Base-by-base conservation (phyloP, 176 grass and related monocot genomes). In the Zea luxurians region DNA sequence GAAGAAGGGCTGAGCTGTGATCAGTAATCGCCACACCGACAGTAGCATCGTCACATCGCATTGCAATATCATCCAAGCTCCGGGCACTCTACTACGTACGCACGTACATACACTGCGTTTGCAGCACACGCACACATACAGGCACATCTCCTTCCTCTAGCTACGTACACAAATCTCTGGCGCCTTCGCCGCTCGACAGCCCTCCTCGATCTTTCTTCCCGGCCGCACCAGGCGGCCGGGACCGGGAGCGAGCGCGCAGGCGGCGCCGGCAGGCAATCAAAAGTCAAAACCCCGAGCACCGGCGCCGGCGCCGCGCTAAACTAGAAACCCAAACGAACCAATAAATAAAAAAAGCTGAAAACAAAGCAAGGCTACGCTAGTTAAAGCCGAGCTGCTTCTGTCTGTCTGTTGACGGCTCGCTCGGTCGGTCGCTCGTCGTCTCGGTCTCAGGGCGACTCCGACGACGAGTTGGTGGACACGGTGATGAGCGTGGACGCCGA, bases 401-500 rank as follows among this genome's bases (percentile, higher is more conserved):
- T 8, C 10, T 17, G 38, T 43, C 15, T 18, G 38, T 40, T 27
- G 27, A 27, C 7, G 37, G 13, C 2, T 12, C 42, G 4, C 17
- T 60, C 16, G 53, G 53, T 10, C 43, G 5, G 18, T 11, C 15
- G 52, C 1, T 55, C 57, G 18, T 17, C 52, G 52, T 55, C 16
- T 16, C 52, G 20, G 58, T 12, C 61, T 93, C 88, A 87, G 0
- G 89, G 92, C 27, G 87, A 96, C 52, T 72, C 92, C 2, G 82
- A 84, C 8, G 83, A 87, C 73, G 85, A 82, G 77, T 78, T 83
- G 34, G 92, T 92, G 74, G 88, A 80, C 0, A 96, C 85, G 46
- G 93, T 96, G 38, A 86, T 92, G 46, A 86, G 76, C 37, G 93
- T 96, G 81, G 81, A 88, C 60, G 85, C 81, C 7, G 90, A 88